Evolutionary conservation across 2,329 filamentous ascomycete genomes (phyloP).

Genomic region (Ceratocystis cacaofunesta): DNA sequence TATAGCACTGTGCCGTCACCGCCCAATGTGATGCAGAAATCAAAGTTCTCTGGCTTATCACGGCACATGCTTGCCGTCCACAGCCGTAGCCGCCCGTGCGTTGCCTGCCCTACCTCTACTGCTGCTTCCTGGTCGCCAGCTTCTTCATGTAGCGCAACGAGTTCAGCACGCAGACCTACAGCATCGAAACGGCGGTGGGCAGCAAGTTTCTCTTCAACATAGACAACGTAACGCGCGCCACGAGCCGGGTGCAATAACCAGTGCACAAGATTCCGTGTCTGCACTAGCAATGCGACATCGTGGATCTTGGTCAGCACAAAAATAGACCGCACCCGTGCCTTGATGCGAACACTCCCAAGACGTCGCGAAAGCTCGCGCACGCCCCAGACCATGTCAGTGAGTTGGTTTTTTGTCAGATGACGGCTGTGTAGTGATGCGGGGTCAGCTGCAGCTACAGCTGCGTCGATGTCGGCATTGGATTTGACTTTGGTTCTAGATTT

Average conservation of each 20-base stretch:
- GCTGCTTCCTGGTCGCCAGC: slow-evolving; percentile 23
- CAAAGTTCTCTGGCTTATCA: slow-evolving; percentile 69
- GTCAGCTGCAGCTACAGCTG: slow-evolving; percentile 20
- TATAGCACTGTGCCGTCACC: slow-evolving; percentile 97
- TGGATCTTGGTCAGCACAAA: slow-evolving; percentile 89
- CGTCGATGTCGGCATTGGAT: neutral
- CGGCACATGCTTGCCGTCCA: slow-evolving; percentile 74
- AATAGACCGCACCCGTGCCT: slow-evolving; percentile 65
- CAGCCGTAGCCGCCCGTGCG: slow-evolving; percentile 49
- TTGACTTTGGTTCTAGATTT: neutral
- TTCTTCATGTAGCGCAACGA: slow-evolving; percentile 29
- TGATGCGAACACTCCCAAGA: slow-evolving; percentile 67
- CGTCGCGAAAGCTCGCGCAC: slow-evolving; percentile 81
- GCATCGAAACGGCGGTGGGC: slow-evolving; percentile 60
- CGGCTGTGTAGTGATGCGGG: slow-evolving; percentile 36
- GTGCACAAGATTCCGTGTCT: slow-evolving; percentile 59
- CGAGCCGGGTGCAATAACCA: slow-evolving; percentile 68
- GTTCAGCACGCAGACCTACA: slow-evolving; percentile 49
- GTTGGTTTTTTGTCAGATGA: slow-evolving; percentile 85
- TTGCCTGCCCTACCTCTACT: slow-evolving; percentile 24
- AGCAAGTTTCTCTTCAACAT: slow-evolving; percentile 63
- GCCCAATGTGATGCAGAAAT: slow-evolving; percentile 82
- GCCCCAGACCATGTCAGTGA: slow-evolving; percentile 94
- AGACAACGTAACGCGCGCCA: slow-evolving; percentile 58
- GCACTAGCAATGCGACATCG: slow-evolving; percentile 61